Evolutionary conservation across 139 green algal genomes (phyloP).

Genomic region (Chlamydomonas asymmetrica): DNA sequence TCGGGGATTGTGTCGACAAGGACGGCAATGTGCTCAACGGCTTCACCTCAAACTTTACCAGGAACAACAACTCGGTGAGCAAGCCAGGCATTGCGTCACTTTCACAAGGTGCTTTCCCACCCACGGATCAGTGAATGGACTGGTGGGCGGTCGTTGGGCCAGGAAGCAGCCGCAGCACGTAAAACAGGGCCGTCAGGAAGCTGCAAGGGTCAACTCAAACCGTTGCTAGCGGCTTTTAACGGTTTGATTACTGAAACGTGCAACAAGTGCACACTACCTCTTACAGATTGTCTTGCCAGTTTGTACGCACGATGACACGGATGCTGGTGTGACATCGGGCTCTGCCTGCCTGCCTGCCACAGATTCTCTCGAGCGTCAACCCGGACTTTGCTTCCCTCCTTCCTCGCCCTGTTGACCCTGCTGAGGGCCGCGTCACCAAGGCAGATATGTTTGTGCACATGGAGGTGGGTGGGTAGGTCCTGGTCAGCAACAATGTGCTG

Average conservation of each 20-base stretch:
- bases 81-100: background rate
- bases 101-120: too few relatives aligned
- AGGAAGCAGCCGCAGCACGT: too few relatives aligned
- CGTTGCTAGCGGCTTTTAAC: background rate
- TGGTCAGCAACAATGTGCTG: too few relatives aligned
- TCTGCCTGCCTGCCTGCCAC: background rate
- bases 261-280: background rate
- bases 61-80: background rate
- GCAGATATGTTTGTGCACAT: constrained; percentile 21
- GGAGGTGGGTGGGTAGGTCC: too few relatives aligned
- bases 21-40: background rate
- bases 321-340: too few relatives aligned
- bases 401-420: background rate
- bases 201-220: background rate
- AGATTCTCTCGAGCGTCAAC: background rate
- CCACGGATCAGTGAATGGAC: background rate
- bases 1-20: background rate
- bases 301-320: too few relatives aligned
- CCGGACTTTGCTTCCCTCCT: background rate
- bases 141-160: background rate
- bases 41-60: background rate
- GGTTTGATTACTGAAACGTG: background rate
- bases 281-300: background rate
- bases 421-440: background rate
- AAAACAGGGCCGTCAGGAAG: background rate